phyloP scores from a whole-genome alignment of 345 rosid species.

The Erucastrum elatum region DNA sequence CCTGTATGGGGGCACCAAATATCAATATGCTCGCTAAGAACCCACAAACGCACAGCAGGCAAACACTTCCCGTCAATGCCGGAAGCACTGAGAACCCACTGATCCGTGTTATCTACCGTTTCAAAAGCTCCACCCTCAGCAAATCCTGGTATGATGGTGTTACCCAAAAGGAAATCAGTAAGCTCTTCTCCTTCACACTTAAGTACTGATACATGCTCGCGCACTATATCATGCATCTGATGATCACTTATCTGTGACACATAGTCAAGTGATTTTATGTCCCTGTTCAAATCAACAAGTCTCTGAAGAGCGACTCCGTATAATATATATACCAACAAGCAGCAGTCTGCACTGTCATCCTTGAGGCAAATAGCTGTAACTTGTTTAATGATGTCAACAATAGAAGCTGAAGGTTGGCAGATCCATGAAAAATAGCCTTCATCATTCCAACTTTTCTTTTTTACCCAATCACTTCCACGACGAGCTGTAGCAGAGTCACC shows the following conservation, averaged over 20 bases:
- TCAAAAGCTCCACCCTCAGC: conserved; percentile 38
- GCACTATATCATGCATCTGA: conserved; percentile 43
- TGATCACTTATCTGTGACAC: conserved; percentile 49
- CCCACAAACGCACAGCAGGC: conserved; percentile 73
- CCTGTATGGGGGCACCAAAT: conserved; percentile 73
- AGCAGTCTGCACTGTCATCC: conserved; percentile 50
- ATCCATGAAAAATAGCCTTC: conserved; percentile 84
- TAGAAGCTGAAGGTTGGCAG: conserved; percentile 60
- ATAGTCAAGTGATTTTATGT: conserved; percentile 64
- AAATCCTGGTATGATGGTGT: conserved; percentile 43
- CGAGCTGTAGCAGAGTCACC: conserved; percentile 52
- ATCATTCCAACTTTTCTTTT: conserved; percentile 57
- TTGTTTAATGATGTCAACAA: conserved; percentile 57
- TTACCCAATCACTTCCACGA: conserved; percentile 66
- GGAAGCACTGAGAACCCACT: conserved; percentile 57
- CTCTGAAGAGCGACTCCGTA: conserved; percentile 73
- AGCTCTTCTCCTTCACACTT: conserved; percentile 76
- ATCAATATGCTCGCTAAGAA: conserved; percentile 72
- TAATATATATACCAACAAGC: conserved; percentile 55
- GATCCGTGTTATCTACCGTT: conserved; percentile 39
- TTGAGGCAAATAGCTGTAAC: conserved; percentile 49
- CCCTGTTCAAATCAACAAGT: conserved; percentile 83
- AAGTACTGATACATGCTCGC: conserved; percentile 47
- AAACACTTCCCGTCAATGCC: conserved; percentile 55
- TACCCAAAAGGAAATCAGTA: conserved; percentile 54